Evolutionary conservation across 352 stramenopile species (phyloP).

Genomic region (Phytophthora hybrid): DNA sequence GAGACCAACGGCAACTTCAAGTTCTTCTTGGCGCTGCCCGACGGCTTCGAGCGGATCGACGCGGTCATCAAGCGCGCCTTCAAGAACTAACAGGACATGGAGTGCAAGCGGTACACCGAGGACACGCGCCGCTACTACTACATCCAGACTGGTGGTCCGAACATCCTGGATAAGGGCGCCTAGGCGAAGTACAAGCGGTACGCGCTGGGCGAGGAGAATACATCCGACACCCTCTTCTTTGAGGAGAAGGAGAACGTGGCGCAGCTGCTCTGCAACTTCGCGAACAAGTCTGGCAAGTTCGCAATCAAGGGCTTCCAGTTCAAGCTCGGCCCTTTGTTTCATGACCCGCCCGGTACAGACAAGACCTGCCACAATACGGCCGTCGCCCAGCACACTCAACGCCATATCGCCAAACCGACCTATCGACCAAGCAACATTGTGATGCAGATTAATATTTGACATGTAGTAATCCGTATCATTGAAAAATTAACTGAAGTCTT

Average conservation of each 20-base stretch:
- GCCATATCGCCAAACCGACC: constrained; percentile 53
- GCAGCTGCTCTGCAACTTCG: constrained; percentile 77
- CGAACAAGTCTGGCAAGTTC: constrained; percentile 71
- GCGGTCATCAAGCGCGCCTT: constrained; percentile 48
- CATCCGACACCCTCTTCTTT: constrained; percentile 91
- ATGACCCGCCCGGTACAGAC: constrained; percentile 83
- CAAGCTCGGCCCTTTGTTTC: constrained; percentile 85
- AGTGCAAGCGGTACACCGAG: constrained; percentile 42
- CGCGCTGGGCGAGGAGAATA: no score
- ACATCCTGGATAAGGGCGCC: constrained; percentile 20
- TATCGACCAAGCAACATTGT: no score
- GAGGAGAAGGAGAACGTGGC: constrained; percentile 75
- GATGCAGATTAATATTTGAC: no score
- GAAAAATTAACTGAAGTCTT: no score
- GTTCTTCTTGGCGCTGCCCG: constrained; percentile 32
- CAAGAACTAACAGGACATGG: constrained; percentile 43
- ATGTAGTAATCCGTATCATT: no score
- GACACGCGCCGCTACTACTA: constrained; percentile 62
- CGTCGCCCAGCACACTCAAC: constrained; percentile 68
- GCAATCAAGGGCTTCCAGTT: constrained; percentile 87
- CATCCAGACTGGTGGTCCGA: constrained; percentile 27
- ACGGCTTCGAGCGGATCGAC: constrained; percentile 50
- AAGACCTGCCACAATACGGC: constrained; percentile 91
- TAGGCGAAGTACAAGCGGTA: constrained; percentile 68
- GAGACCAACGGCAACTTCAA: constrained; percentile 39